These are phyloP conservation scores for Mucor velutinosus DNA, from an alignment of 371 early-diverging fungal species.

Conservation along the genomic window DNA sequence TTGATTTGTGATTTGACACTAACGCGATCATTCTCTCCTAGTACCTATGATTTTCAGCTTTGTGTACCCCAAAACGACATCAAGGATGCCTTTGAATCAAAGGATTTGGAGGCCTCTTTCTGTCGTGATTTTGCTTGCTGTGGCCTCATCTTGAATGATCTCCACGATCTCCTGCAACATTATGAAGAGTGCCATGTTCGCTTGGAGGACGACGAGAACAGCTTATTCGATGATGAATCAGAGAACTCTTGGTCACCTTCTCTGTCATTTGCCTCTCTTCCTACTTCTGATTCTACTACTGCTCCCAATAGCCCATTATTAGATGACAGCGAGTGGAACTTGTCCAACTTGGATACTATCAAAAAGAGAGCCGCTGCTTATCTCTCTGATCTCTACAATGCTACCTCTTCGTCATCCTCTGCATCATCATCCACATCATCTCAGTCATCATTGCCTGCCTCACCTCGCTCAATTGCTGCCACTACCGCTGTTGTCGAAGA, in stretches of 20 bases:
- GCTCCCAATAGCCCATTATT: conserved; percentile 33
- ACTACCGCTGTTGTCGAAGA: neutral
- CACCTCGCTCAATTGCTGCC: neutral
- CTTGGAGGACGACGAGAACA: conserved; percentile 72
- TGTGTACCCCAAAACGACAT: conserved; percentile 41
- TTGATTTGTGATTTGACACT: conserved; percentile 1
- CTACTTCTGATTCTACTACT: conserved; percentile 19
- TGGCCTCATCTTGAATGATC: conserved; percentile 75
- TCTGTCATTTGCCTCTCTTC: conserved; percentile 30
- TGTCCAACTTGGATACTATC: conserved; percentile 19
- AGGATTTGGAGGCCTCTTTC: conserved; percentile 82
- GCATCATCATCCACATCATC: conserved; percentile 9
- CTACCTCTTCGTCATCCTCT: conserved; percentile 12
- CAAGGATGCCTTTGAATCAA: conserved; percentile 72
- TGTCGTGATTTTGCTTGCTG: conserved; percentile 94
- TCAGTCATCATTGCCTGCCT: neutral
- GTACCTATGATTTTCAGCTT: conserved; percentile 39
- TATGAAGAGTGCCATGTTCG: conserved; percentile 91
- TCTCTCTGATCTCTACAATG: conserved; percentile 33
- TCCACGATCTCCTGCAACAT: conserved; percentile 91
- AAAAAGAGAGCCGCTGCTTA: conserved; percentile 38
- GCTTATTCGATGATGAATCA: conserved; percentile 29
- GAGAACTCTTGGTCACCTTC: conserved; percentile 36
- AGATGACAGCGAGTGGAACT: conserved; percentile 20
- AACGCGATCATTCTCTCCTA: conserved; percentile 5